phyloP scores from a whole-genome alignment of 2,329 filamentous ascomycete species.

The Alternaria longipes region DNA sequence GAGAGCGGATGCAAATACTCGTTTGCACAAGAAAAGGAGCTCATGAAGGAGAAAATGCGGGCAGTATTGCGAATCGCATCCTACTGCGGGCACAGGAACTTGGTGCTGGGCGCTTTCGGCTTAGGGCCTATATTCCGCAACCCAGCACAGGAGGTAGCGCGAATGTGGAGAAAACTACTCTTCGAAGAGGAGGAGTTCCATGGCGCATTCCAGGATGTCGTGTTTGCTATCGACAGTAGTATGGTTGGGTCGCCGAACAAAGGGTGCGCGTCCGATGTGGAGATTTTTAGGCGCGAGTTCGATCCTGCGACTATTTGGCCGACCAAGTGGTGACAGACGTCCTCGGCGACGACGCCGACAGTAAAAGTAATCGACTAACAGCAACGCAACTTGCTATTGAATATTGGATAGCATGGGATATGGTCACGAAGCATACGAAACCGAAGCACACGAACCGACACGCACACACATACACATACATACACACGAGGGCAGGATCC shows the following conservation, averaged over 20 bases:
- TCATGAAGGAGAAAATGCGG: constrained; percentile 77
- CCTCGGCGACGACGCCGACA: neutral
- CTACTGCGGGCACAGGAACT: constrained; percentile 50
- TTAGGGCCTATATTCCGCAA: constrained; percentile 57
- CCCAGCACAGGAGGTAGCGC: constrained; percentile 54
- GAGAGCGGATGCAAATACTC: constrained; percentile 73
- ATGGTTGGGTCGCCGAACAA: constrained; percentile 44
- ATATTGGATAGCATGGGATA: constrained; percentile 5
- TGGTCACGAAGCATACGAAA: constrained; percentile 2
- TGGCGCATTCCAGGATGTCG: constrained; percentile 56
- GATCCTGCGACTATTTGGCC: constrained; percentile 51
- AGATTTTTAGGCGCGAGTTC: constrained; percentile 54
- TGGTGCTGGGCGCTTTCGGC: constrained; percentile 57
- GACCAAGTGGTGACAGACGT: constrained; percentile 36
- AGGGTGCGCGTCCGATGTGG: constrained; percentile 47
- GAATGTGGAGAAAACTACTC: constrained; percentile 56
- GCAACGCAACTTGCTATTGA: neutral
- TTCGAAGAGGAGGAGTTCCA: constrained; percentile 57
- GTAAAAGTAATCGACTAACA: neutral
- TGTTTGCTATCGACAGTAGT: constrained; percentile 56
- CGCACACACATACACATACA: constrained; percentile 4
- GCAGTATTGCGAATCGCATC: constrained; percentile 74
- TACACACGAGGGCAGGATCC: constrained; percentile 8
- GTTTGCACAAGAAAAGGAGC: constrained; percentile 74
- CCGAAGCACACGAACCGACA: constrained; percentile 10